Evolutionary conservation across 2,329 filamentous ascomycete genomes (phyloP).

Genomic region (Ceratocystis cacaofunesta): DNA sequence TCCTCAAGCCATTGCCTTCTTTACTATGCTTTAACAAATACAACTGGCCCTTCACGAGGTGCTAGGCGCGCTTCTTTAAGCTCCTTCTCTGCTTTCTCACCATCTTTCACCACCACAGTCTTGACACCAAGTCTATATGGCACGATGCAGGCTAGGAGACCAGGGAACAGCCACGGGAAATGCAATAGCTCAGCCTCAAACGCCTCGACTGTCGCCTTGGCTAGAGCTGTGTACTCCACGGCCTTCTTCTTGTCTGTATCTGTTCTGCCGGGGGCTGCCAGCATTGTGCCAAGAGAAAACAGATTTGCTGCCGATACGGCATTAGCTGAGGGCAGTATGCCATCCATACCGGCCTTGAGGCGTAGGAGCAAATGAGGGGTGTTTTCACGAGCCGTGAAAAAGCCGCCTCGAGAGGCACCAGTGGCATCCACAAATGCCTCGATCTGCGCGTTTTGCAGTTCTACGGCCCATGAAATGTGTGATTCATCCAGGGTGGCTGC

Average conservation of each 20-base stretch:
- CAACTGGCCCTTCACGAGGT: conserved; percentile 7
- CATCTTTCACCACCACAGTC: conserved; percentile 13
- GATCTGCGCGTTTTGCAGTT: conserved; percentile 48
- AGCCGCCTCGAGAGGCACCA: conserved; percentile 38
- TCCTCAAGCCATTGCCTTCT: not conserved
- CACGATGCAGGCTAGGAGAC: conserved; percentile 62
- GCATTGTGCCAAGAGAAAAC: conserved; percentile 58
- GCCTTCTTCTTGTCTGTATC: conserved; percentile 6
- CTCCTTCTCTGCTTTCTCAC: not conserved
- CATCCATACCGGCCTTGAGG: conserved; percentile 91
- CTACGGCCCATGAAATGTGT: conserved; percentile 67
- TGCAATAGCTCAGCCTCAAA: conserved; percentile 88
- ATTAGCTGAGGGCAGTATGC: conserved; percentile 78
- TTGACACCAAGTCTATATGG: conserved; percentile 55
- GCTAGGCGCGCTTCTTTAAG: conserved; percentile 4
- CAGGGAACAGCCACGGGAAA: conserved; percentile 82
- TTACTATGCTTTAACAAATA: conserved; percentile 5
- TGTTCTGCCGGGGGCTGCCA: conserved; percentile 40
- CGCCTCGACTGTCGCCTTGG: conserved; percentile 60
- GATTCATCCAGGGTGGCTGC: conserved; percentile 62
- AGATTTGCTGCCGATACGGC: conserved; percentile 75
- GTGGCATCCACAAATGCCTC: conserved; percentile 56
- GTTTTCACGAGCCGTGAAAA: conserved; percentile 53
- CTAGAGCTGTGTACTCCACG: conserved; percentile 41
- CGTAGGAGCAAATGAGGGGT: conserved; percentile 63